A percentile compares a stretch with the other conserved stretches of the same genome.
Conservation (phyloP, 1,284 basidiomycete species). For the Paramarasmius palmivorus region DNA sequence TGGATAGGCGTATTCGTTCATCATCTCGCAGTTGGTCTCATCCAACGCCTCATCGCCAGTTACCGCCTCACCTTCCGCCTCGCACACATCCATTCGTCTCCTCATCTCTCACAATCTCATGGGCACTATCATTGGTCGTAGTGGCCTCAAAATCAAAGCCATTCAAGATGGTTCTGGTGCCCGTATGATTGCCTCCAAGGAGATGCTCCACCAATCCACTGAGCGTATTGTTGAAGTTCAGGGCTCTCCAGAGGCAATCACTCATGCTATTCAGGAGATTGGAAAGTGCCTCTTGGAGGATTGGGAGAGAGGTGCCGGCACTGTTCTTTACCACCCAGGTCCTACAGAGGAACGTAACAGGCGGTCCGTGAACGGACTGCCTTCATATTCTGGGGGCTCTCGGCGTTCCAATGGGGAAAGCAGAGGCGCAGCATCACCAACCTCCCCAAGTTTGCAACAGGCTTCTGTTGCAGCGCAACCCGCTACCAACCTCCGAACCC, state of each 20-base stretch:
- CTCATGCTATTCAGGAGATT: constrained; percentile 92
- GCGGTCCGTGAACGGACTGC: constrained; percentile 49
- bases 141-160: constrained; percentile 98
- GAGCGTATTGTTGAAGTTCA: constrained; percentile 98
- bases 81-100: constrained; percentile 90
- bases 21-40: constrained; percentile 88
- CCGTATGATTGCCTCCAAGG: constrained; percentile 96
- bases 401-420: constrained; percentile 64
- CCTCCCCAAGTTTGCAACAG: constrained; percentile 49
- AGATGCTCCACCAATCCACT: constrained; percentile 98
- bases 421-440: constrained; percentile 51
- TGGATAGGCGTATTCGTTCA: constrained; percentile 88
- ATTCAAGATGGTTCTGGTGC: constrained; percentile 98
- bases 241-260: constrained; percentile 88
- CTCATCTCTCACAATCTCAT: constrained; percentile 99
- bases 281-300: constrained; percentile 95
- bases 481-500: constrained; percentile 86
- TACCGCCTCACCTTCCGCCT: constrained; percentile 60
- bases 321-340: constrained; percentile 94
- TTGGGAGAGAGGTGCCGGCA: constrained; percentile 92
- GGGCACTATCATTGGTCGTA: constrained; percentile 98
- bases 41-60: constrained; percentile 71
- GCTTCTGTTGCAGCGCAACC: constrained; percentile 53
- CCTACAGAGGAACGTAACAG: constrained; percentile 72
- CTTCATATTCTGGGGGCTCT: constrained; percentile 36